Percentiles rank a stretch among this genome's conserved stretches.
These are phyloP conservation scores for Mrakia gelida DNA, from an alignment of 768 basidiomycete species.

Conservation along the genomic window DNA sequence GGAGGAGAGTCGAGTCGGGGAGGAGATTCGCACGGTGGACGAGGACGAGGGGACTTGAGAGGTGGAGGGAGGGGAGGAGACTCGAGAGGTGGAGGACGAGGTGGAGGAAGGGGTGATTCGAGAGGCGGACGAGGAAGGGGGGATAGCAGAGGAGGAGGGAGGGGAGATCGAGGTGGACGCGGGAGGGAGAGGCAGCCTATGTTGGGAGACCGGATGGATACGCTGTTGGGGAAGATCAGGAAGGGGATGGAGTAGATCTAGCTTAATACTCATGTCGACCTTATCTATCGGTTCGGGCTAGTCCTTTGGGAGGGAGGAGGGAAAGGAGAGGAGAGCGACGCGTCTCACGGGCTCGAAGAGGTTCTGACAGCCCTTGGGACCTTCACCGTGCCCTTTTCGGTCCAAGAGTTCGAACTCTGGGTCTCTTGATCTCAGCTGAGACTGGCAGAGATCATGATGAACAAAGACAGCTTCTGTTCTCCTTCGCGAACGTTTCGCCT, in stretches of 20 bases:
- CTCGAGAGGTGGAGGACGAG: neutral
- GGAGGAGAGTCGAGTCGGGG: neutral
- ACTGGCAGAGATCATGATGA: too few species aligned
- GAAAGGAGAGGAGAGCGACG: neutral
- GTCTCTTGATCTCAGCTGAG: too few species aligned
- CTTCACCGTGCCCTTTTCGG: too few species aligned
- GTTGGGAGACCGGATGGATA: constrained; percentile 31
- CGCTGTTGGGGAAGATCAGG: constrained; percentile 30
- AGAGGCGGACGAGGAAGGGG: constrained; percentile 5
- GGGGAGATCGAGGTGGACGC: neutral
- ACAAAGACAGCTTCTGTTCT: too few species aligned
- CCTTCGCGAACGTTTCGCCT: too few species aligned
- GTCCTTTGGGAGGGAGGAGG: neutral
- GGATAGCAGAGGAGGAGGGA: neutral
- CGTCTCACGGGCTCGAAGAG: neutral
- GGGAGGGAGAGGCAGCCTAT: constrained; percentile 26
- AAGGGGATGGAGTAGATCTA: constrained; percentile 15
- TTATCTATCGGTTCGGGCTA: neutral
- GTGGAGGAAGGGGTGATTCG: constrained; percentile 10
- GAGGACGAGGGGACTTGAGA: neutral
- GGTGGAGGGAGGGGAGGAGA: neutral
- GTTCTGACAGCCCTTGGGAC: too few species aligned
- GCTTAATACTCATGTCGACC: neutral
- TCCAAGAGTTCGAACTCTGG: too few species aligned
- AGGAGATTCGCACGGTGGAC: neutral